Base-by-base conservation (phyloP, 1,139 yeast species). In the Saccharomyces hybrid region DNA sequence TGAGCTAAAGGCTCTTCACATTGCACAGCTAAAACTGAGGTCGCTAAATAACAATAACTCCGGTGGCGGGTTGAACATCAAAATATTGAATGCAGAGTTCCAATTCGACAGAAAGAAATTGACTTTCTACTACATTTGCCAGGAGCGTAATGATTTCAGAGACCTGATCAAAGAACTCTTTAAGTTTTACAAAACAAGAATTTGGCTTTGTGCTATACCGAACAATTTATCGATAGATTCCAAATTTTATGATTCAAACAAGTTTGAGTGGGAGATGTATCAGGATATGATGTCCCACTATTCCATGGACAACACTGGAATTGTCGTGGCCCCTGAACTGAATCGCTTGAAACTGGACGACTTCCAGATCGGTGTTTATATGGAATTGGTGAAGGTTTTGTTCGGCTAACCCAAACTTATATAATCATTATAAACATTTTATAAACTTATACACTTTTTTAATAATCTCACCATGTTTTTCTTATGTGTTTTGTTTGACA, bases 61-160 rank as follows among this genome's bases (percentile, higher is more conserved):
- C 16, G 48, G 30, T n/a, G 28, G 38, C 16, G 41, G 44, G 5
- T 57, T 64, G 56, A 74, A 66, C 50, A 81, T 82, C 73, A 72
- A 71, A 47, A 79, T 82, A 9, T 65, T 81, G 42, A 83, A 88
- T 68, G 95, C 96, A 1, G 99, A 93, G 72, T 93, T 89, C 69
- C 99, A 93, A 71, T 89, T 90, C 77, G 99, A 95, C 70, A 84
- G 95, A 64, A 84, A 95, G 66, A 93, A 95, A 73, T 78, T 93
- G 67, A 93, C 96, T 2, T 91, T 93, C 69, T 93, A 90, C 70
- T 93, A 93, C 73, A 66, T 70, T 50, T 72, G 76, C 41, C 82
- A 82, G 62, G 85, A 85, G 66, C 78, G 99, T 63, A 87, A 93
- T 58, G 99, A 93, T 71, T 93, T 93, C 70, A 79, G 99, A 64